phyloP scores from a whole-genome alignment of 176 grass and related monocot species.

The Triticum urartu region DNA sequence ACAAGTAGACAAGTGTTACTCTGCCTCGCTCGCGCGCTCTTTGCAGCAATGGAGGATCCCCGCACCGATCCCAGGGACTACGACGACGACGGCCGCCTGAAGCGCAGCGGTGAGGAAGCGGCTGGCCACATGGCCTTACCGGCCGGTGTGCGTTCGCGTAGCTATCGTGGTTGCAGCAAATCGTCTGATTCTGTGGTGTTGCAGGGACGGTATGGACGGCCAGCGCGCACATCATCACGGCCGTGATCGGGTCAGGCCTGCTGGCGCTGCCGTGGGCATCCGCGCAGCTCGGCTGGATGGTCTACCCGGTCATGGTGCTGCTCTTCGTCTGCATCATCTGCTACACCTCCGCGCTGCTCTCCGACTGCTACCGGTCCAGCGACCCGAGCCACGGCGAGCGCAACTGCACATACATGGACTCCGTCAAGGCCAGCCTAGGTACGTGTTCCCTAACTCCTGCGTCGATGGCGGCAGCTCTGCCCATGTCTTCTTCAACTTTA shows the following conservation, averaged over 20 bases:
- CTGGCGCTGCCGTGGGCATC: constrained; percentile 85
- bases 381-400: constrained; percentile 71
- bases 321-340: constrained; percentile 90
- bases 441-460: constrained; percentile 15
- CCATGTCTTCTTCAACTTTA: too few relatives aligned
- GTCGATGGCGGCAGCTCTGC: neutral
- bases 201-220: constrained; percentile 16
- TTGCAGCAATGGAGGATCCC: constrained; percentile 41
- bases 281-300: constrained; percentile 87
- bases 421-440: constrained; percentile 71
- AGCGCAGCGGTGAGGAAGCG: constrained; percentile 51
- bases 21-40: too few relatives aligned
- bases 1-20: too few relatives aligned
- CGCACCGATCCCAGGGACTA: constrained; percentile 44
- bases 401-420: constrained; percentile 97
- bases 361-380: constrained; percentile 88
- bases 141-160: too few relatives aligned
- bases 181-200: neutral
- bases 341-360: constrained; percentile 79
- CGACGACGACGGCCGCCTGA: constrained; percentile 86
- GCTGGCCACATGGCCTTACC: too few relatives aligned
- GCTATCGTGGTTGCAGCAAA: too few relatives aligned
- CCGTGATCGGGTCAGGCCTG: constrained; percentile 85
- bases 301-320: constrained; percentile 74
- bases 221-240: constrained; percentile 89